Conservation (phyloP, 768 basidiomycete species). For the Leccinum broughii region DNA sequence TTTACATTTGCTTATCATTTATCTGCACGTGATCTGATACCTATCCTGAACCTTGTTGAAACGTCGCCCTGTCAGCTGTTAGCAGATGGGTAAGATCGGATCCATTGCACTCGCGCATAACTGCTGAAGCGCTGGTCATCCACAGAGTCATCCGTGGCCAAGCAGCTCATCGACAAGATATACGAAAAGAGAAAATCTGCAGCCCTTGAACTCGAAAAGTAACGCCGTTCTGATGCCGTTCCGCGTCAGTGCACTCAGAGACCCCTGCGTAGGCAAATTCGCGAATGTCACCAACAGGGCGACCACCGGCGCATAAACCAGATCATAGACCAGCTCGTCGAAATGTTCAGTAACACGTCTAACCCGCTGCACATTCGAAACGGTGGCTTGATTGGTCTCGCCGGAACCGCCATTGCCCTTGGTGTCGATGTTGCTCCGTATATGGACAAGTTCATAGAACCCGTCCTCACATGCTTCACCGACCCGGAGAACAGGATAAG, state of each 20-base stretch:
- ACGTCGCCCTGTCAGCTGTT: background rate
- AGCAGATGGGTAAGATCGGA: slow-evolving; percentile 21
- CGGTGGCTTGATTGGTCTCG: slow-evolving; percentile 94
- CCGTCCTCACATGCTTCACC: slow-evolving; percentile 87
- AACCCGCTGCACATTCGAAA: slow-evolving; percentile 90
- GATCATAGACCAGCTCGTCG: slow-evolving; percentile 93
- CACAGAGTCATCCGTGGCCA: slow-evolving; percentile 70
- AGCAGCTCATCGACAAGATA: slow-evolving; percentile 87
- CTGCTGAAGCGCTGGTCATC: slow-evolving; percentile 3
- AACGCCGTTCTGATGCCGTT: slow-evolving; percentile 4
- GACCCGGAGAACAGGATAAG: slow-evolving; percentile 94
- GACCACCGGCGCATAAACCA: slow-evolving; percentile 79
- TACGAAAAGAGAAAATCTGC: slow-evolving; percentile 97
- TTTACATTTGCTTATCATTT: background rate
- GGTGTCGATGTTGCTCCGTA: slow-evolving; percentile 92
- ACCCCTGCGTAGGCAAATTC: slow-evolving; percentile 62
- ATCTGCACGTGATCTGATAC: slow-evolving; percentile 13
- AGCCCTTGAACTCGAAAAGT: slow-evolving; percentile 96
- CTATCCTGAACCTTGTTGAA: background rate
- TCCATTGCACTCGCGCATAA: no score
- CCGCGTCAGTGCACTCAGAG: slow-evolving; percentile 12
- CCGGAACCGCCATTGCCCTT: slow-evolving; percentile 95
- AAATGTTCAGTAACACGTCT: slow-evolving; percentile 83
- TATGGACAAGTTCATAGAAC: slow-evolving; percentile 90
- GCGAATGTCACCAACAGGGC: slow-evolving; percentile 80